phyloP scores from a whole-genome alignment of 2,329 filamentous ascomycete genomes.

The Coniochaeta sp. region DNA sequence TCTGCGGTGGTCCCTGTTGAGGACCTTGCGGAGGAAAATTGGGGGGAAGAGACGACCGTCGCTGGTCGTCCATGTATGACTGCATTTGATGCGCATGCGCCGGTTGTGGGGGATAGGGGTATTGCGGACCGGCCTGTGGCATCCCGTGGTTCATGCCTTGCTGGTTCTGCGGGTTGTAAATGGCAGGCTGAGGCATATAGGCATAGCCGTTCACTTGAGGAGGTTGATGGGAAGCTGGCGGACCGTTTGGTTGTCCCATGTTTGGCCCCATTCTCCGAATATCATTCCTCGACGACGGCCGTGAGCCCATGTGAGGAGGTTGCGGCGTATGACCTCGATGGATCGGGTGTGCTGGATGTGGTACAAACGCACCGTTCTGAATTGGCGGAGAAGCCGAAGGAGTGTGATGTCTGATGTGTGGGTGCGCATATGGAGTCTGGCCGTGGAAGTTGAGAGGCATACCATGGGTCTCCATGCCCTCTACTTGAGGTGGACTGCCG shows the following conservation, averaged over 20 bases:
- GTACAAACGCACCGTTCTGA: constrained; percentile 65
- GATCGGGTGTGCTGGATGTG: constrained; percentile 39
- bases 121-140: constrained; percentile 28
- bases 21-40: constrained; percentile 52
- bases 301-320: constrained; percentile 65
- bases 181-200: constrained; percentile 78
- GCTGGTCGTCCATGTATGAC: constrained; percentile 68
- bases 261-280: constrained; percentile 68
- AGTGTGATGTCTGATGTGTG: constrained; percentile 63
- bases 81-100: constrained; percentile 45
- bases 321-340: constrained; percentile 75
- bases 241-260: constrained; percentile 56
- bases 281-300: constrained; percentile 74
- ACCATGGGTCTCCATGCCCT: constrained; percentile 45
- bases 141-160: constrained; percentile 29
- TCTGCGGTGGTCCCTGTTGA: constrained; percentile 35
- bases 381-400: constrained; percentile 87
- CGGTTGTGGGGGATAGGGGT: constrained; percentile 26
- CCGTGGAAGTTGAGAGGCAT: constrained; percentile 66
- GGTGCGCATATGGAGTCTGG: constrained; percentile 64
- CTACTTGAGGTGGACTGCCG: constrained; percentile 61
- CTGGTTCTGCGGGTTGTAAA: constrained; percentile 63
- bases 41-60: constrained; percentile 65
- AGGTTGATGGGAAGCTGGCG: constrained; percentile 54
- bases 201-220: constrained; percentile 59